These are phyloP conservation scores for Pisolithus microcarpus DNA, from an alignment of 768 basidiomycete genomes.

Conservation along the genomic window DNA sequence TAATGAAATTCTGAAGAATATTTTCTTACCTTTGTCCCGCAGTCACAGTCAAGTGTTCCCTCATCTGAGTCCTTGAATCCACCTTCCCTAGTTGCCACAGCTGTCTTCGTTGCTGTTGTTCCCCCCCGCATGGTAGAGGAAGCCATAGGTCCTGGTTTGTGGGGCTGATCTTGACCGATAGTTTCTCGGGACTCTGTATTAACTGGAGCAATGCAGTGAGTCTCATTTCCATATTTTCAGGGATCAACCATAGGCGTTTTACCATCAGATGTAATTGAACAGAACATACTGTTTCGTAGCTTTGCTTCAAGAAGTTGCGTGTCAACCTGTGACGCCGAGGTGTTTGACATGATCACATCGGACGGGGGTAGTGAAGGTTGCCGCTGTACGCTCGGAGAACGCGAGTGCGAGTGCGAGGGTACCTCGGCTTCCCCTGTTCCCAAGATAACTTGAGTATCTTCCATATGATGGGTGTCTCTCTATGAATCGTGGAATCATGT, in stretches of 20 bases:
- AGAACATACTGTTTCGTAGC: constrained; percentile 11
- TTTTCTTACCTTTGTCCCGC: constrained; percentile 45
- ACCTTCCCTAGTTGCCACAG: background rate
- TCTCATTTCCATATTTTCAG: background rate
- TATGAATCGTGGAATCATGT: constrained; percentile 5
- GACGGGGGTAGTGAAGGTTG: constrained; percentile 23
- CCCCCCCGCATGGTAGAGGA: background rate
- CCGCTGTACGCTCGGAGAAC: constrained; percentile 6
- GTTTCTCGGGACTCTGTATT: constrained; percentile 29
- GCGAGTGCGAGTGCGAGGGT: constrained; percentile 20
- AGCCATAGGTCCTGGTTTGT: constrained; percentile 25
- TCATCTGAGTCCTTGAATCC: constrained; percentile 20
- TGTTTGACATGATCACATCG: constrained; percentile 14
- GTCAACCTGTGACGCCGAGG: constrained; percentile 27
- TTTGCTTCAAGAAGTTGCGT: constrained; percentile 35
- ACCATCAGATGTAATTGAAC: constrained; percentile 23
- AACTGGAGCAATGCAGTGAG: constrained; percentile 2
- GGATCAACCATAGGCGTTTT: constrained; percentile 34
- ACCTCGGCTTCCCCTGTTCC: constrained; percentile 26
- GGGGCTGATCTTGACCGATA: constrained; percentile 12
- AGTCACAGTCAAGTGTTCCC: constrained; percentile 57
- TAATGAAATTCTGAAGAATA: constrained; percentile 8
- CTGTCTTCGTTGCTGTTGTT: background rate
- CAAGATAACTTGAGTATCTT: constrained; percentile 46
- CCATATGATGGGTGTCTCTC: constrained; percentile 27